These are phyloP conservation scores for Sphaerobolus stellatus DNA, from an alignment of 1,284 basidiomycete species.

Conservation along the genomic window DNA sequence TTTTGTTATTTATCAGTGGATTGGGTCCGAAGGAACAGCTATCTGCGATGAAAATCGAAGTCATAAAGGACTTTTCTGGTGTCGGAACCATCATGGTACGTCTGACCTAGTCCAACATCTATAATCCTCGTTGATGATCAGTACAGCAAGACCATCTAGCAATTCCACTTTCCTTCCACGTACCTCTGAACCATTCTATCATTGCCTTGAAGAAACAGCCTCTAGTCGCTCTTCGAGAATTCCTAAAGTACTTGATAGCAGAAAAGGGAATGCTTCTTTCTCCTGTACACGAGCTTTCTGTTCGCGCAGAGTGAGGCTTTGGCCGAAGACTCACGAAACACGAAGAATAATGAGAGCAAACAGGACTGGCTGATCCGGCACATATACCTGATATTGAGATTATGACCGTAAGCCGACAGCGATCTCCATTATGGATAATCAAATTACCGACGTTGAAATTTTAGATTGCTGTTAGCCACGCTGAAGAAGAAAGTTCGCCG, in stretches of 20 bases:
- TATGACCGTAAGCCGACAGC: conserved; percentile 17
- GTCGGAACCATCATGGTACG: neutral
- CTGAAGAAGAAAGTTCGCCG: too few species aligned
- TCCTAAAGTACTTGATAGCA: conserved; percentile 29
- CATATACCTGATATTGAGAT: conserved; percentile 30
- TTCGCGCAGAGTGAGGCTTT: conserved; percentile 27
- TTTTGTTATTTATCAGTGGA: neutral
- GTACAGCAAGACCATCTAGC: conserved; percentile 35
- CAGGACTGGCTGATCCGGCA: conserved; percentile 5
- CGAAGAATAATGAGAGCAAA: conserved; percentile 7
- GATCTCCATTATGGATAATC: neutral
- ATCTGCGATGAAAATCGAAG: neutral
- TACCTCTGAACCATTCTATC: conserved; percentile 26
- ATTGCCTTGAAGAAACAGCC: conserved; percentile 20
- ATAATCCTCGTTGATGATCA: neutral
- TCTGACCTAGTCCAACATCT: neutral
- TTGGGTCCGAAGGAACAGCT: neutral
- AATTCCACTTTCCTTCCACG: conserved; percentile 23
- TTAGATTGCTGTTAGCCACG: too few species aligned
- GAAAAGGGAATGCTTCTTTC: conserved; percentile 30
- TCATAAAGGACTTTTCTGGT: neutral
- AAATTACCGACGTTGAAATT: too few species aligned
- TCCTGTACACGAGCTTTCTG: conserved; percentile 27
- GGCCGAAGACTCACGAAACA: conserved; percentile 28
- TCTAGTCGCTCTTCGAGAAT: conserved; percentile 23